Base-by-base conservation (phyloP, 2,329 filamentous ascomycete species). In the Colletotrichum sansevieriae region DNA sequence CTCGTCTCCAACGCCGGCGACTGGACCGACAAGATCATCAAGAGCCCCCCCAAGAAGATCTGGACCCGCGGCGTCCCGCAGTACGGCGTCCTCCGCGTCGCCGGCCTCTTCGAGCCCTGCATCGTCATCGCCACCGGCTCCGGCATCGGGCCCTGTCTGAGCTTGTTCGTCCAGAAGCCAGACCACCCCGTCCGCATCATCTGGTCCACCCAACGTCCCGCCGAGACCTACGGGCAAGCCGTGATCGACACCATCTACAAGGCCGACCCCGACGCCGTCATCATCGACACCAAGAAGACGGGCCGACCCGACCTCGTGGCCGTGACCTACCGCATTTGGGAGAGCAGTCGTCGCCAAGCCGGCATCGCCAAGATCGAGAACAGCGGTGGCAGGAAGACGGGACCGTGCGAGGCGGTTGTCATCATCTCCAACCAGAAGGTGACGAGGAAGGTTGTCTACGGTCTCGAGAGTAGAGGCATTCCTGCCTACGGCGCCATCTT, bases 401-500 rank as follows among this genome's bases (percentile, higher is more conserved):
- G 80, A 4, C 78, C 81, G 9, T 80, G 90, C 2, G 91, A 94
- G 82, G 92, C 91, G 2, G 90, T 93, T 43, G 90, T 93, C 74
- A 85, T 93, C 68, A 90, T 94, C 73, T 89, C 89, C 63, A 94
- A 94, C 76, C 87, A 90, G 65, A 84, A 79, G 65, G 84, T 93
- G 39, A 93, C 91, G 18, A 85, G 84, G 74, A 88, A 87, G 79
- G 83, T 94, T 1, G 91, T 94, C 0, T 91, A 90, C 75, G 89
- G 86, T 9, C 79, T 94, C 58, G 90, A 93, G 79, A 84, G 83
- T 43, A 83, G 89, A 63, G 90, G 91, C 0, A 78, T 93, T 8
- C 84, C 88, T 2, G 90, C 91, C 9, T 94, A 87, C 78, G 92
- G 92, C 7, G 90, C 92, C 9, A 92, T 94, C 73, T 94, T 90